Base-by-base conservation (phyloP, 1,139 yeast genomes). In the Hyphopichia wangnamkhiaoensis region DNA sequence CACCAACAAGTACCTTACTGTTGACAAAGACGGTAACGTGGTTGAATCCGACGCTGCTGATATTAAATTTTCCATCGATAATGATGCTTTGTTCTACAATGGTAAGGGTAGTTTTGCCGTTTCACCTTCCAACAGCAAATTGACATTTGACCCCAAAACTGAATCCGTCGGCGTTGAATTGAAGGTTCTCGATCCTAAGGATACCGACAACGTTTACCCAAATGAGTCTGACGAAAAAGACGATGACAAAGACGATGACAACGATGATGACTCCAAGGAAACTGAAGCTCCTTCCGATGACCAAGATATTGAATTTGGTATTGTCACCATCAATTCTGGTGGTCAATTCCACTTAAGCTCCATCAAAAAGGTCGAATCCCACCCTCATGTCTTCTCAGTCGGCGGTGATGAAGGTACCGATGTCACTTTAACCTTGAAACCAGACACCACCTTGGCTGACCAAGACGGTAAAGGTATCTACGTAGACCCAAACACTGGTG, bases 301-400 rank as follows among this genome's bases (percentile, higher is more conserved):
- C 8, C 8, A 15, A 15, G 16, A 17, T 33, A 16, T n/a, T 25
- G 23, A 25, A 15, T 51, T 57, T 38, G 39, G 48, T 17, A 43
- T 56, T 23, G 34, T 56, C 29, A 43, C 51, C 17, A 52, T 58
- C 31, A 52, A 58, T 36, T 55, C 63, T 6, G 63, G 60, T 13
- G n/a, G 21, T 19, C 12, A 46, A 16, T 51, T 58, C 48, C 58
- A 58, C 36, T 38, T 53, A 42, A 37, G 44, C 3, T 33, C 50
- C 9, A 53, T 57, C 48, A 54, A 48, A 40, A 55, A 56, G 46
- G 61, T 52, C 19, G 44, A 37, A 8, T 41, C 49, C 3, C 60
- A 58, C 47, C 52, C 53, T 14, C 61, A 58, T 30, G 63, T 59
- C 7, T 58, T 56, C 40, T 44, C 58, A 5, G 61, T 59, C 17